phyloP scores from a whole-genome alignment of 768 basidiomycete species.

The Boletus vinaceobasis region DNA sequence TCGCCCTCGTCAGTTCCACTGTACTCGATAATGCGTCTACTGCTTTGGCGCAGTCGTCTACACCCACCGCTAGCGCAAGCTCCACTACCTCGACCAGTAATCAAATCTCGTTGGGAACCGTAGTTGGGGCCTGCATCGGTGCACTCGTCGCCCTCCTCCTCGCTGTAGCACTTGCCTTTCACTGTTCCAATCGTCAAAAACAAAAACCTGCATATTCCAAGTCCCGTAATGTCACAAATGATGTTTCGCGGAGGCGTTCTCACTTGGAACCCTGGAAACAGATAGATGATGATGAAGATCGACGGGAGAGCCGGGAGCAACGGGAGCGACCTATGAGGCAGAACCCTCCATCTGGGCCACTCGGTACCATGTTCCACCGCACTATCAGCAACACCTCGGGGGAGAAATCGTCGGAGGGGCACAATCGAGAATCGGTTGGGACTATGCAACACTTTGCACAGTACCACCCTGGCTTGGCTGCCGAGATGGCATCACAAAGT shows the following conservation, averaged over 20 bases:
- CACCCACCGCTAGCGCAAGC: slow-evolving; percentile 1
- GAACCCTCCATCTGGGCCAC: slow-evolving; percentile 38
- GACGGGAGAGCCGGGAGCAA: slow-evolving; percentile 41
- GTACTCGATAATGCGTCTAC: neutral
- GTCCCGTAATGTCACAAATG: slow-evolving; percentile 40
- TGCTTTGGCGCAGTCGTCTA: slow-evolving; percentile 5
- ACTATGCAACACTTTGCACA: slow-evolving; percentile 48
- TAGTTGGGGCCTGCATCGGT: slow-evolving; percentile 62
- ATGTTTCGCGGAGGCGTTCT: slow-evolving; percentile 43
- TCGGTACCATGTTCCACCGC: slow-evolving; percentile 61
- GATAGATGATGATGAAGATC: slow-evolving; percentile 50
- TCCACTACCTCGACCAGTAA: slow-evolving; percentile 13
- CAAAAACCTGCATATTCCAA: slow-evolving; percentile 16
- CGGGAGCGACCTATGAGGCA: slow-evolving; percentile 40
- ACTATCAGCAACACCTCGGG: slow-evolving; percentile 51
- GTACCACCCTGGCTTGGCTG: slow-evolving; percentile 54
- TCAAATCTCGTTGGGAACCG: slow-evolving; percentile 41
- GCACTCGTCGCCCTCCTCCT: slow-evolving; percentile 51
- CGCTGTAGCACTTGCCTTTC: slow-evolving; percentile 49
- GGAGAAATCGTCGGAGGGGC: slow-evolving; percentile 42
- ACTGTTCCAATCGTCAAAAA: slow-evolving; percentile 46
- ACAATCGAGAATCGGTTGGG: slow-evolving; percentile 29
- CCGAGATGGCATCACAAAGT: slow-evolving; percentile 45
- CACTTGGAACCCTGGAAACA: slow-evolving; percentile 53
- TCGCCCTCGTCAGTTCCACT: slow-evolving; percentile 15